Percentiles rank a stretch among this genome's conserved stretches.
phyloP scores from a whole-genome alignment of 2,329 filamentous ascomycete species.

The Aspergillus oerlinghausenensis region DNA sequence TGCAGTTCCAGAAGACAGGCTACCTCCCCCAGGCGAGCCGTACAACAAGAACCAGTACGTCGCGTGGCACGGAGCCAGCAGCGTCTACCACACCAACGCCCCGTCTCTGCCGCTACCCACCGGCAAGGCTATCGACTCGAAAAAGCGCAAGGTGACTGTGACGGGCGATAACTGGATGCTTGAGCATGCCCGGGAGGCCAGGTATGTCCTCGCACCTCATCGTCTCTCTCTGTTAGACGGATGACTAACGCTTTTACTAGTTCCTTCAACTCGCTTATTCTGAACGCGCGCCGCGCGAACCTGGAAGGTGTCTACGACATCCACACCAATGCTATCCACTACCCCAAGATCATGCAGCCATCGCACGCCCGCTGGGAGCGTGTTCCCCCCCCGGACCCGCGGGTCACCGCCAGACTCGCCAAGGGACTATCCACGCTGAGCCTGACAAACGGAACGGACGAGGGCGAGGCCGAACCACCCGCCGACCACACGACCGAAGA shows the following conservation, averaged over 20 bases:
- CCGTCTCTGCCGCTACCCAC: slow-evolving; percentile 71
- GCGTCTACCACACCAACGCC: slow-evolving; percentile 82
- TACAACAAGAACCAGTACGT: slow-evolving; percentile 99
- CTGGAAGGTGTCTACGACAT: slow-evolving; percentile 81
- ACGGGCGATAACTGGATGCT: slow-evolving; percentile 96
- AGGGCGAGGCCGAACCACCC: slow-evolving; percentile 15
- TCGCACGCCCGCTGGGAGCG: slow-evolving; percentile 80
- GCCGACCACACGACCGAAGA: slow-evolving; percentile 7
- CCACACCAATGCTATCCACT: slow-evolving; percentile 89
- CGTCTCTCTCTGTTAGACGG: background rate
- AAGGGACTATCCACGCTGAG: slow-evolving; percentile 32
- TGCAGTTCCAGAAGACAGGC: slow-evolving; percentile 80
- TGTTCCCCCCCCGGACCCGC: slow-evolving; percentile 47
- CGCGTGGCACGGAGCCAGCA: slow-evolving; percentile 94
- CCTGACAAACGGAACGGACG: slow-evolving; percentile 28
- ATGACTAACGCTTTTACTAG: slow-evolving; percentile 44
- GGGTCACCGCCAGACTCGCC: slow-evolving; percentile 24
- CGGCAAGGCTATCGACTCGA: slow-evolving; percentile 69
- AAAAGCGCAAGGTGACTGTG: slow-evolving; percentile 80
- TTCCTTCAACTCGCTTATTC: slow-evolving; percentile 75
- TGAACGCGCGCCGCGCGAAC: slow-evolving; percentile 63
- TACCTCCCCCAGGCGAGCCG: slow-evolving; percentile 69
- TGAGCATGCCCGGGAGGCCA: slow-evolving; percentile 86
- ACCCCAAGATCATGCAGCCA: slow-evolving; percentile 82
- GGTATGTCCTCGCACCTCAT: slow-evolving; percentile 50